Base-by-base conservation (phyloP, 2,329 filamentous ascomycete species). In the Lasiodiplodia theobromae region DNA sequence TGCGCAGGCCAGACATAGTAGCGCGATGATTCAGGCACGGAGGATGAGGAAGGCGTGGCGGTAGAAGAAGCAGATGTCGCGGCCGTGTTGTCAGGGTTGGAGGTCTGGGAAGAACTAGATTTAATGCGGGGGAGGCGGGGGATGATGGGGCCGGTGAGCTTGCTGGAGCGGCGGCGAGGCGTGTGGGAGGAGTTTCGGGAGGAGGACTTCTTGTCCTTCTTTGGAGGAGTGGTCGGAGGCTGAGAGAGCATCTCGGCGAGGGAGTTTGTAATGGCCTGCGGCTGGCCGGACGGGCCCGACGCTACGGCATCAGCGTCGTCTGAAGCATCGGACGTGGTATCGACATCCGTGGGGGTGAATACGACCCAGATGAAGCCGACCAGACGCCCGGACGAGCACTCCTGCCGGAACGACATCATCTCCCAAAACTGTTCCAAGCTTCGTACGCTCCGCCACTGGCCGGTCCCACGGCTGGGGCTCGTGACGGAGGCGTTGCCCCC, bases 351-450 rank as follows among this genome's bases (percentile, higher is more conserved):
- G 40, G 93, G 91, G 72, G 85, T 86, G 57, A 97, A 91, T 0
- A 97, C 90, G 31, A 97, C 82, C 95, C 96, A 99, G 31, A 98
- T 86, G 73, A 99, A 99, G 0, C 96, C 96, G 0, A 97, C 96
- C 75, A 97, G 86, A 21, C 94, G 87, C 0, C 96, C 96, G 40
- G 94, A 93, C 0, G 94, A 97, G 76, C 96, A 99, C 77, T 99
- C 96, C 77, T 98, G 96, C 68, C 96, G 86, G 76, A 92, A 98
- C 0, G 94, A 91, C 95, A 99, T 98, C 86, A 97, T 92, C 71
- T 99, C 96, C 96, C 96, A 99, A 76, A 99, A 99, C 73, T 94
- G 90, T n/a, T 94, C 92, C 51, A 99, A 82, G 0, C 89, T 92
- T 76, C 87, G 90, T 28, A 97, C 89, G 69, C 91, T 94, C 77